Evolutionary conservation across 2,329 filamentous ascomycete genomes (phyloP), one percentile per base, ranked within the genome.

Genomic region (Fusarium sp.): DNA sequence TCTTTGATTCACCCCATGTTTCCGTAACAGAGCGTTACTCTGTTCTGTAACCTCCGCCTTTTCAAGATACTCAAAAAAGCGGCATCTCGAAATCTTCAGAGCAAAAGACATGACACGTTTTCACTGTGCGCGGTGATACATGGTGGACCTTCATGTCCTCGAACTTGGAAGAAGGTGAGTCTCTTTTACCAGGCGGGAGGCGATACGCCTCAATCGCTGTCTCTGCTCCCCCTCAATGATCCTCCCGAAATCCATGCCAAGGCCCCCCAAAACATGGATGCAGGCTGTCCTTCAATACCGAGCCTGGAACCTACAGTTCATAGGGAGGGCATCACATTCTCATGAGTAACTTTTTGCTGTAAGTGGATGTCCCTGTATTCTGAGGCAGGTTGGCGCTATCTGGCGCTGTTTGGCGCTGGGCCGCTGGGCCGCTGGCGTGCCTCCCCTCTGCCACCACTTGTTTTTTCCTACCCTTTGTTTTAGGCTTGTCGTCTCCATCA

Each of bases 401-500:
- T 69, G 67, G 62, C 66, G 67, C 54, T 57, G 40, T 51, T 46
- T 69, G 67, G 62, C 62, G 57, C 67, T 70, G 67, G 53, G 54
- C 66, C 62, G 57, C 67, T 70, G 67, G 53, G 54, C 66, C 66
- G 46, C 62, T 55, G 62, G 46, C 38, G 34, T 67, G 49, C 55
- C 44, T 68, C 47, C 28, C 24, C 31, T 40, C 39, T 38, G 26
- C 26, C 40, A 53, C 51, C 53, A 56, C 44, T 56, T 61, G 51
- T 57, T 43, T 34, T 46, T 46, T 61, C 31, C 26, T 47, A 24
- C 38, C 57, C 47, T 67, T 56, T 39, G 31, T 63, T 67, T 67
- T 64, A 51, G 65, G 49, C 57, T 54, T 49, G 57, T 54, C 57
- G 46, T 54, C 49, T 59, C 57, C 33, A 22, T 52, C 46, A 44